These are phyloP conservation scores for Cercospora sp. DNA, from an alignment of 2,329 filamentous ascomycete species.

Conservation along the genomic window DNA sequence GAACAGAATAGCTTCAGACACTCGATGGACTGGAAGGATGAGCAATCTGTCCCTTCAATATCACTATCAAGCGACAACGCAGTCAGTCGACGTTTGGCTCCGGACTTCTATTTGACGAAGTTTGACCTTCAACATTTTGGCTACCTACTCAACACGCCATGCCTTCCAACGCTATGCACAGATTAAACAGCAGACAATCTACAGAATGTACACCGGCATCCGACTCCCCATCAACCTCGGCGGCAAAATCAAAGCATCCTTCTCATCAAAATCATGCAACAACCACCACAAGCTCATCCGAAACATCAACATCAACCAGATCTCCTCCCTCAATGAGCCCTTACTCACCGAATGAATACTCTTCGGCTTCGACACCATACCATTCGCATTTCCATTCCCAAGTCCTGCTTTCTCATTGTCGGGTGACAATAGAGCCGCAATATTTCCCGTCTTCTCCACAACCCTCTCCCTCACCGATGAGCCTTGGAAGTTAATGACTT, in stretches of 20 bases:
- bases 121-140: background rate
- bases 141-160: background rate
- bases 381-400: background rate
- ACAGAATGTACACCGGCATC: conserved; percentile 21
- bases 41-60: background rate
- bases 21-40: background rate
- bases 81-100: background rate
- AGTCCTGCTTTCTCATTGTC: background rate
- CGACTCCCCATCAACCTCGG: conserved; percentile 17
- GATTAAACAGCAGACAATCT: background rate
- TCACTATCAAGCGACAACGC: background rate
- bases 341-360: background rate
- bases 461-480: conserved; percentile 4
- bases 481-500: conserved; percentile 1
- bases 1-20: background rate
- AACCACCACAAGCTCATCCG: conserved; percentile 20
- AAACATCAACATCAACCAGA: conserved; percentile 19
- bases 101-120: background rate
- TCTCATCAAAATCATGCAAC: conserved; percentile 21
- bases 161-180: background rate
- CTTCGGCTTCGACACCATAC: background rate
- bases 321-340: background rate
- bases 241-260: conserved; percentile 12
- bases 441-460: conserved; percentile 7
- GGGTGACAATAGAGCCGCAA: background rate